Conservation (phyloP, 2,329 filamentous ascomycete genomes). For the Microsporum ferrugineum region DNA sequence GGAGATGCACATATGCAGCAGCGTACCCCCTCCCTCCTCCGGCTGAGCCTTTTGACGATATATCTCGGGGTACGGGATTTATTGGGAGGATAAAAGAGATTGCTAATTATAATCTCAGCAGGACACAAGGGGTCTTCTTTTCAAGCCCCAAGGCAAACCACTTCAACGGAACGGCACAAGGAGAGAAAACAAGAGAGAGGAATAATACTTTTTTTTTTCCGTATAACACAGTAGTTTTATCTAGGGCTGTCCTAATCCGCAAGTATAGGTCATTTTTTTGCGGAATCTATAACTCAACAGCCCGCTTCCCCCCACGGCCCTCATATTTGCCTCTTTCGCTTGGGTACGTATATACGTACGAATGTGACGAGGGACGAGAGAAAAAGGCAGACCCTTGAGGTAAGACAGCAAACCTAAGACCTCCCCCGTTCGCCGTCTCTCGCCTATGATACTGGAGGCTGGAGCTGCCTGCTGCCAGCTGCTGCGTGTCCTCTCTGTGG, state of each 20-base stretch:
- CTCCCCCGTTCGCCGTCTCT: background rate
- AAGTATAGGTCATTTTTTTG: background rate
- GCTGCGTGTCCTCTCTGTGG: background rate
- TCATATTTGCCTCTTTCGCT: slow-evolving; percentile 2
- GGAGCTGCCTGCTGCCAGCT: background rate
- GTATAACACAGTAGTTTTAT: background rate
- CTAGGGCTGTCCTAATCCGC: background rate
- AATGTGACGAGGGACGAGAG: background rate
- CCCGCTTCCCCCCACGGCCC: background rate
- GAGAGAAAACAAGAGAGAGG: background rate
- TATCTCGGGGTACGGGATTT: background rate
- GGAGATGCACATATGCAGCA: background rate
- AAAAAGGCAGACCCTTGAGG: background rate
- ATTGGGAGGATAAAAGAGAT: background rate
- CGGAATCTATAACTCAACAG: background rate
- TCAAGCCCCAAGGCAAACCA: background rate
- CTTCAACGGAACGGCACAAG: background rate
- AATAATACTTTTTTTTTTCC: background rate
- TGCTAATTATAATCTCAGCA: background rate
- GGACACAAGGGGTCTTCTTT: background rate
- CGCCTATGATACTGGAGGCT: slow-evolving; percentile 1
- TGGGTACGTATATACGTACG: background rate
- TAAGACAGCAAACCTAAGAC: slow-evolving; percentile 4
- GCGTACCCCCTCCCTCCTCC: background rate
- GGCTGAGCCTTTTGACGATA: background rate